phyloP scores from a whole-genome alignment of 2,329 filamentous ascomycete species.

The Scorias spongiosa region DNA sequence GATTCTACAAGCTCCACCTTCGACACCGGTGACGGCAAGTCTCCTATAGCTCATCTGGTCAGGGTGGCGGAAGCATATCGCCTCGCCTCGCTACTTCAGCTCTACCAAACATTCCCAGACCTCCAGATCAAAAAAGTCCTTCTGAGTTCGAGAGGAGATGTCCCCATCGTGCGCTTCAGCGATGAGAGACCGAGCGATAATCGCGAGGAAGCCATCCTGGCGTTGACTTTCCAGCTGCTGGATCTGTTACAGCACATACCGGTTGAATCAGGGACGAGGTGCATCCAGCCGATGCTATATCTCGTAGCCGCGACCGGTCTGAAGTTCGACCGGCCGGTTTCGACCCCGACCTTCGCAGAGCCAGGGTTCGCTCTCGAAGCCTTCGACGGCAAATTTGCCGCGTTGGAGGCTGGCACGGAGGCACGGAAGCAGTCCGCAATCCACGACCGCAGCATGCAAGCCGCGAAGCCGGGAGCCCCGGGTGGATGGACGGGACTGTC shows the following conservation, averaged over 20 bases:
- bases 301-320: slow-evolving; percentile 3
- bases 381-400: neutral
- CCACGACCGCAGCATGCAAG: neutral
- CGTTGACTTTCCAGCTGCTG: slow-evolving; percentile 2
- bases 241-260: slow-evolving; percentile 3
- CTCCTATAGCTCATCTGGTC: slow-evolving; percentile 4
- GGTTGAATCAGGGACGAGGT: slow-evolving; percentile 1
- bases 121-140: neutral
- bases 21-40: slow-evolving; percentile 4
- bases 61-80: slow-evolving; percentile 5
- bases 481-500: neutral
- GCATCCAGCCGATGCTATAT: slow-evolving; percentile 4
- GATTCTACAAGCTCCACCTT: neutral
- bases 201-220: neutral
- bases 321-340: slow-evolving; percentile 1
- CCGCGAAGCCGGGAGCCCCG: neutral
- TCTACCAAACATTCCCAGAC: slow-evolving; percentile 5
- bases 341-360: neutral
- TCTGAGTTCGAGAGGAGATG: neutral
- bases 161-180: neutral
- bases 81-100: slow-evolving; percentile 3
- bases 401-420: neutral
- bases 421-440: neutral
- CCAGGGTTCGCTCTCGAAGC: neutral
- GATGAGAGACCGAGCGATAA: neutral